phyloP scores from a whole-genome alignment of 345 rosid genomes.

The Clarkia xantiana region DNA sequence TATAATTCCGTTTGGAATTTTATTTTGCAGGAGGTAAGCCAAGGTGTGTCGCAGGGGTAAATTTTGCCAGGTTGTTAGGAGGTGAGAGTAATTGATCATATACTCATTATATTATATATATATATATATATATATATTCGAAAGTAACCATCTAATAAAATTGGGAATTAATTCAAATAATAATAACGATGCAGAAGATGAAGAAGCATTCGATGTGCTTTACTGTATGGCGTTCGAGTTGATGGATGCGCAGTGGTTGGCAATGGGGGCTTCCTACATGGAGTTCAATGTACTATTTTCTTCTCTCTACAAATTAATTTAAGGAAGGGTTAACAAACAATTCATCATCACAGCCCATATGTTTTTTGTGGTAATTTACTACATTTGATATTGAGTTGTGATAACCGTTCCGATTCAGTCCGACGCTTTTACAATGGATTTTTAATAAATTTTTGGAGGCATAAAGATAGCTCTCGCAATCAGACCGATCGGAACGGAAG shows the following conservation, averaged over 20 bases:
- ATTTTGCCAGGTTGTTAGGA: conserved; percentile 72
- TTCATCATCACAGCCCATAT: conserved; percentile 4
- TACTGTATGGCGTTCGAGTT: conserved; percentile 88
- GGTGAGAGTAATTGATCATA: conserved; percentile 28
- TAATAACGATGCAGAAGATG: conserved; percentile 55
- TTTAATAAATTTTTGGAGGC: too few relatives aligned
- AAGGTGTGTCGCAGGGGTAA: conserved; percentile 52
- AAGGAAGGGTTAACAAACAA: too few relatives aligned
- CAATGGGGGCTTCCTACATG: conserved; percentile 98
- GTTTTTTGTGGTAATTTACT: neutral
- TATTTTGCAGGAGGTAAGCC: conserved; percentile 53
- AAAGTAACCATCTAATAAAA: conserved; percentile 5
- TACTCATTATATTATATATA: too few relatives aligned
- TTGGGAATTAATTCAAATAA: neutral
- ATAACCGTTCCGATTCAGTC: too few relatives aligned
- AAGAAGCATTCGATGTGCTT: conserved; percentile 78
- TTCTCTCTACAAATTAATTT: conserved; percentile 2
- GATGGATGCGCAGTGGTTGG: conserved; percentile 99
- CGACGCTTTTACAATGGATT: too few relatives aligned
- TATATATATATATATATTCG: too few relatives aligned
- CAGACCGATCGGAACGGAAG: too few relatives aligned
- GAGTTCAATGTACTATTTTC: conserved; percentile 62
- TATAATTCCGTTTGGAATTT: neutral
- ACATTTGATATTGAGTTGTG: too few relatives aligned
- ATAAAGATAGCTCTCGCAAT: too few relatives aligned